Base-by-base conservation (phyloP, 2,329 filamentous ascomycete species). In the Aspergillus glaucus region DNA sequence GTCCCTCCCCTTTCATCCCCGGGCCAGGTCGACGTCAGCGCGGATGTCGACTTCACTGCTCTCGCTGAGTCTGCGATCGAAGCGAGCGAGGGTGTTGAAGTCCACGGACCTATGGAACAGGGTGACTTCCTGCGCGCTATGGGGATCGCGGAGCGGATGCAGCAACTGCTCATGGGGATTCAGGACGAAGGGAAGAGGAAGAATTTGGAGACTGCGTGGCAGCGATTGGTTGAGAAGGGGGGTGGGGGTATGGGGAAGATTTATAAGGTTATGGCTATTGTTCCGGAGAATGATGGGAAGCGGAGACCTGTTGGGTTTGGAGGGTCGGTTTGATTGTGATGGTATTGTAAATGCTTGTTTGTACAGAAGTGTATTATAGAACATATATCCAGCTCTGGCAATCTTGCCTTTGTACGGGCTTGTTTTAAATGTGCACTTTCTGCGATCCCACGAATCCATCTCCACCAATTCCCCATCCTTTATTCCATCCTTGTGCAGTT, bases 261-360 rank as follows among this genome's bases (percentile, higher is more conserved):
- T 19, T 98, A 98, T 68, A 96, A 97, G 72, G 91, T 83, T 21
- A 78, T 98, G 78, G 88, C 91, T 10, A 88, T 98, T 59, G 65
- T 97, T 60, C 93, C 93, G 0, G 86, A 91, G 68, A 88, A 87
- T 55, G 79, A 77, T 32, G 85, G 86, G 1, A 78, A 75, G 52
- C 81, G 90, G 60, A 79, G 85, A 50, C 92, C 92, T 2, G 90
- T 95, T 47, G 93, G 93, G 0, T 97, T 98, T 73, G 93, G 93
- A 0, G 93, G 92, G 0, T 83, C 59, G 69, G 59, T 73, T 49
- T 56, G 56, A 24, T 22, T 48, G 15, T 52, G 51, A 36, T 32
- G 4, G 4, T 30, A 40, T 40, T 36, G 17, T 22, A 21, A 3
- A 40, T 22, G 37, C 32, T 36, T 28, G 8, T 28, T 28, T 36